phyloP scores from a whole-genome alignment of 805 yeast species.

The Candida easanensis region DNA sequence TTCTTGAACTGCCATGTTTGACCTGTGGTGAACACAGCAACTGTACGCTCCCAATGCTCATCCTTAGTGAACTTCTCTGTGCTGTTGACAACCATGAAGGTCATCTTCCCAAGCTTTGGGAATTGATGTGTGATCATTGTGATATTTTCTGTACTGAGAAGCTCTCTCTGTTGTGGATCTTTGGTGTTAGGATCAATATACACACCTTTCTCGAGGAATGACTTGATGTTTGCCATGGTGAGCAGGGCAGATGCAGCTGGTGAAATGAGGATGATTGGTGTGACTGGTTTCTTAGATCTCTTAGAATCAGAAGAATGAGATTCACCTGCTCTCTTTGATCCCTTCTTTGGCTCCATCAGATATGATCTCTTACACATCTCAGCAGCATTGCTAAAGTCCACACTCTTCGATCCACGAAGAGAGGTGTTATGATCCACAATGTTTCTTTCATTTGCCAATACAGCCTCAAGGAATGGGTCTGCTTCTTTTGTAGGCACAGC shows the following conservation, averaged over 20 bases:
- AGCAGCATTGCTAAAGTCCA: slow-evolving; percentile 62
- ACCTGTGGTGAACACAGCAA: slow-evolving; percentile 94
- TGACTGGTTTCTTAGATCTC: slow-evolving; percentile 34
- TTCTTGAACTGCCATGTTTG: slow-evolving; percentile 95
- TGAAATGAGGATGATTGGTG: slow-evolving; percentile 73
- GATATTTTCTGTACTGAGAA: slow-evolving; percentile 30
- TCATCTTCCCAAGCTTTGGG: slow-evolving; percentile 54
- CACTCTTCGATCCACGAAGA: slow-evolving; percentile 62
- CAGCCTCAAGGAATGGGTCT: slow-evolving; percentile 33
- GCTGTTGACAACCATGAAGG: slow-evolving; percentile 81
- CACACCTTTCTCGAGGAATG: slow-evolving; percentile 69
- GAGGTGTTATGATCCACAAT: slow-evolving; percentile 58
- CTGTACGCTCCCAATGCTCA: slow-evolving; percentile 97
- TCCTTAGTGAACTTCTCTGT: slow-evolving; percentile 87
- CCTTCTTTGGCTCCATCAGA: slow-evolving; percentile 13
- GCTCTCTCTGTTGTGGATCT: slow-evolving; percentile 31
- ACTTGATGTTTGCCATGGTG: slow-evolving; percentile 61
- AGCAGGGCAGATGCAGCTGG: slow-evolving; percentile 77
- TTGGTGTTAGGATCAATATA: slow-evolving; percentile 52
- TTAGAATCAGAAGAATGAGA: slow-evolving; percentile 9
- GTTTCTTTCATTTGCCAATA: slow-evolving; percentile 41
- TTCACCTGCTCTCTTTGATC: slow-evolving; percentile 12
- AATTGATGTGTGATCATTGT: slow-evolving; percentile 50
- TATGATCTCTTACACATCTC: slow-evolving; percentile 30
- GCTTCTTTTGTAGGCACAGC: slow-evolving; percentile 20